phyloP scores from a whole-genome alignment of 306 rosid species.

The Astragalus membranaceus region DNA sequence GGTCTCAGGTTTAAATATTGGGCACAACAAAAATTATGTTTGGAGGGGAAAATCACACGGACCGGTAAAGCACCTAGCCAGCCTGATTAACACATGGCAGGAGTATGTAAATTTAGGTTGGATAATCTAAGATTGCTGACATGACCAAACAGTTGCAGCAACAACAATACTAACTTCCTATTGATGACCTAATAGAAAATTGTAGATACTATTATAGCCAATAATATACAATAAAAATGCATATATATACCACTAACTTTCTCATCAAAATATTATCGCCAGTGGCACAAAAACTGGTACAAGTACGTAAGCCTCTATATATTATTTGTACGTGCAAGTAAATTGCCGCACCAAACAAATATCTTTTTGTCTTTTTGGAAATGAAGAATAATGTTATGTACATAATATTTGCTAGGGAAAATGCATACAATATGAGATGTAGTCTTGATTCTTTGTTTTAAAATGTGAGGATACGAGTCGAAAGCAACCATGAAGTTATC shows the following conservation, averaged over 20 bases:
- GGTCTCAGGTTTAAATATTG: too few relatives aligned
- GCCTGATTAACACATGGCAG: constrained; percentile 13
- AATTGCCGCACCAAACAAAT: constrained; percentile 25
- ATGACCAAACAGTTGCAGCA: constrained; percentile 2
- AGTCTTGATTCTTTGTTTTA: constrained; percentile 16
- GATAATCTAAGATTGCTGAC: constrained; percentile 31
- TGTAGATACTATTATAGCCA: constrained; percentile 12
- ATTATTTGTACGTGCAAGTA: constrained; percentile 30
- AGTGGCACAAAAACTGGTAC: constrained; percentile 38
- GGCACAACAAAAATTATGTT: too few relatives aligned
- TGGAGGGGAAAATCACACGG: too few relatives aligned
- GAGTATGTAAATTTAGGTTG: constrained; percentile 1
- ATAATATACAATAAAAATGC: not conserved
- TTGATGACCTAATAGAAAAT: constrained; percentile 25
- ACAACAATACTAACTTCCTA: constrained; percentile 13
- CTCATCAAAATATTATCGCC: constrained; percentile 20
- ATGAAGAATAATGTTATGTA: constrained; percentile 15
- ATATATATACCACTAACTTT: constrained; percentile 27
- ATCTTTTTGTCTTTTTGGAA: constrained; percentile 16
- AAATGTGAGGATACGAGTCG: constrained; percentile 21
- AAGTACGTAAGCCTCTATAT: constrained; percentile 39
- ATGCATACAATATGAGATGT: not conserved
- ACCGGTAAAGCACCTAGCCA: too few relatives aligned
- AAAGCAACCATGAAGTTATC: not conserved
- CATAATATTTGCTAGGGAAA: not conserved